Evolutionary conservation across 768 basidiomycete genomes (phyloP).

Genomic region (Jaapia argillacea): DNA sequence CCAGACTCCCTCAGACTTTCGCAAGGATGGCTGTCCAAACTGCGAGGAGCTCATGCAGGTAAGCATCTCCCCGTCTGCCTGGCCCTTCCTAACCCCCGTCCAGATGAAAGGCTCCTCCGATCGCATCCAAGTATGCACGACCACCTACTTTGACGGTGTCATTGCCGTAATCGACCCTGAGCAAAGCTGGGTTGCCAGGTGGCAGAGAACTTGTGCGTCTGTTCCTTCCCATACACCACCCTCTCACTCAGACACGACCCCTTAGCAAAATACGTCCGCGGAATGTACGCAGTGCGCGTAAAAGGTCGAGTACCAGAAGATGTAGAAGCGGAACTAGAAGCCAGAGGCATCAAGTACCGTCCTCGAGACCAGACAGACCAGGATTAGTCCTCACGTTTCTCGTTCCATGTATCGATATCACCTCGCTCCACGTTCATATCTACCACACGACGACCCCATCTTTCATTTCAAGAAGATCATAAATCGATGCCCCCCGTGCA

Average conservation of each 20-base stretch:
- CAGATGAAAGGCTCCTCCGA: constrained; percentile 88
- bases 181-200: constrained; percentile 90
- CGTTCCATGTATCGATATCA: too few relatives aligned
- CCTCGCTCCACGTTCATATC: too few relatives aligned
- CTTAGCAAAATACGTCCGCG: constrained; percentile 80
- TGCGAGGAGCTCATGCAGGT: constrained; percentile 95
- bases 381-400: too few relatives aligned
- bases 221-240: constrained; percentile 1
- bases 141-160: constrained; percentile 86
- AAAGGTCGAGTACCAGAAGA: constrained; percentile 81
- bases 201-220: constrained; percentile 84
- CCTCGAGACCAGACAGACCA: constrained; percentile 73
- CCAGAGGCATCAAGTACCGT: constrained; percentile 74
- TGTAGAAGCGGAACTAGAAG: constrained; percentile 71
- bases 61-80: constrained; percentile 11
- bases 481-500: too few relatives aligned
- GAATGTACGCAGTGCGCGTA: constrained; percentile 90
- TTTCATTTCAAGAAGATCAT: too few relatives aligned
- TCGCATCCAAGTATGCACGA: constrained; percentile 78
- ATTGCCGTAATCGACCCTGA: constrained; percentile 82
- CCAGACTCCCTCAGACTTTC: constrained; percentile 75
- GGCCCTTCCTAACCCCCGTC: neutral
- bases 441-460: too few relatives aligned
- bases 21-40: constrained; percentile 86
- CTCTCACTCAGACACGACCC: neutral